Percentiles rank a stretch among this genome's conserved stretches.
These are phyloP conservation scores for Tricholoma furcatifolium DNA, from an alignment of 768 basidiomycete genomes.

Conservation along the genomic window DNA sequence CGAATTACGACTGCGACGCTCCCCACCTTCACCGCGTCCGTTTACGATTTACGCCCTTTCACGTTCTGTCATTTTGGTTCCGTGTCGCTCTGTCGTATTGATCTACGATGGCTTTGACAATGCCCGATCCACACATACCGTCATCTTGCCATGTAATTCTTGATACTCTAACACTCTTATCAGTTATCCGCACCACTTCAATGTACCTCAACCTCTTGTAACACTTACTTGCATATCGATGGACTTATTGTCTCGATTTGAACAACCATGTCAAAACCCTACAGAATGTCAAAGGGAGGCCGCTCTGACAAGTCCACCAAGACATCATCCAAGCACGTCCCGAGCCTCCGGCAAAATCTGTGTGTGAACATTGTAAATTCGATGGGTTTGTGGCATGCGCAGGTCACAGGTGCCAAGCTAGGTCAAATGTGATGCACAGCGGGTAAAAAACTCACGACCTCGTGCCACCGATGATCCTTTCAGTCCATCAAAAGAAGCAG, in stretches of 20 bases:
- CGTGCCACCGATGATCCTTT: neutral
- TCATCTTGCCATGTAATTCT: slow-evolving; percentile 3
- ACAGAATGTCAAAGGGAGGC: neutral
- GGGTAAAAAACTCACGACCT: neutral
- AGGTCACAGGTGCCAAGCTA: neutral
- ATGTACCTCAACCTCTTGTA: slow-evolving; percentile 4
- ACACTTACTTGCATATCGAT: neutral
- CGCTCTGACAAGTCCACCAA: neutral
- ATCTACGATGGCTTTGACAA: slow-evolving; percentile 1
- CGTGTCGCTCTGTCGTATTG: neutral
- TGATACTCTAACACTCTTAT: neutral
- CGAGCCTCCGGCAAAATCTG: neutral
- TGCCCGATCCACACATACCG: neutral
- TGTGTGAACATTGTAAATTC: neutral
- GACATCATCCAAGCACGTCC: neutral
- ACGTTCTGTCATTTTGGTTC: neutral
- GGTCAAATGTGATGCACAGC: neutral
- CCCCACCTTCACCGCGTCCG: neutral
- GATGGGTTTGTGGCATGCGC: neutral
- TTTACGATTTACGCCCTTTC: neutral
- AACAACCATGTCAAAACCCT: neutral
- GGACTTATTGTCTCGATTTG: neutral
- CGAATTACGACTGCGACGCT: neutral
- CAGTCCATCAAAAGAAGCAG: slow-evolving; percentile 4
- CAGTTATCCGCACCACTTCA: neutral